These are phyloP conservation scores for Ascomycota sp. DNA, from an alignment of 2,329 filamentous ascomycete genomes.

Conservation along the genomic window DNA sequence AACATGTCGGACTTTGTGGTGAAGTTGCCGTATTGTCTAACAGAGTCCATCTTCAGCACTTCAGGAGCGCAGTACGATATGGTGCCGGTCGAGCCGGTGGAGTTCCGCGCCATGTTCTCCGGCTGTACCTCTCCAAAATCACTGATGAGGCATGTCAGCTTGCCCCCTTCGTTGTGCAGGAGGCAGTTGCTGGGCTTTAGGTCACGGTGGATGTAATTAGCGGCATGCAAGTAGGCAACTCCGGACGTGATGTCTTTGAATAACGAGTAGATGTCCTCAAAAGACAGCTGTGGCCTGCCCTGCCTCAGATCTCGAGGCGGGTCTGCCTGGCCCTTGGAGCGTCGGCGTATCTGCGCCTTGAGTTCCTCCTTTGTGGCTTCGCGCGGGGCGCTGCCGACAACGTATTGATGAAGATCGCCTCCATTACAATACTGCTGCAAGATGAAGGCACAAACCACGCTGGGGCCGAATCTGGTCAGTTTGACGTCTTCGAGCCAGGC, in stretches of 20 bases:
- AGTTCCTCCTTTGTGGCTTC: conserved; percentile 61
- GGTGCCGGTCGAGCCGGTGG: conserved; percentile 83
- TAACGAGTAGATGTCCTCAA: conserved; percentile 91
- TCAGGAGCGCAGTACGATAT: conserved; percentile 96
- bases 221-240: conserved; percentile 68
- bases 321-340: conserved; percentile 59
- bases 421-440: conserved; percentile 94
- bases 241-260: conserved; percentile 92
- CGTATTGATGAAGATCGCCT: conserved; percentile 74
- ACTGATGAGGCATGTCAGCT: conserved; percentile 69
- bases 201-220: conserved; percentile 90
- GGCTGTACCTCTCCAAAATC: conserved; percentile 95
- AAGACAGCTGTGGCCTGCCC: conserved; percentile 28
- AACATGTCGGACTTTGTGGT: conserved; percentile 98
- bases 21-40: conserved; percentile 72
- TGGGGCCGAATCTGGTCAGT: conserved; percentile 71
- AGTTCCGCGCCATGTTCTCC: conserved; percentile 62
- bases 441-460: conserved; percentile 87
- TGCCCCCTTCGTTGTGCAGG: conserved; percentile 53
- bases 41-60: conserved; percentile 50
- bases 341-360: conserved; percentile 68
- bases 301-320: conserved; percentile 27
- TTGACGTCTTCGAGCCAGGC: conserved; percentile 88
- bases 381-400: conserved; percentile 46
- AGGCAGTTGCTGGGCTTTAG: conserved; percentile 93